A percentile compares a stretch with the other conserved stretches of the same genome.
These are phyloP conservation scores for Aspergillus spinulosporus DNA, from an alignment of 2,329 filamentous ascomycete genomes.

Conservation along the genomic window DNA sequence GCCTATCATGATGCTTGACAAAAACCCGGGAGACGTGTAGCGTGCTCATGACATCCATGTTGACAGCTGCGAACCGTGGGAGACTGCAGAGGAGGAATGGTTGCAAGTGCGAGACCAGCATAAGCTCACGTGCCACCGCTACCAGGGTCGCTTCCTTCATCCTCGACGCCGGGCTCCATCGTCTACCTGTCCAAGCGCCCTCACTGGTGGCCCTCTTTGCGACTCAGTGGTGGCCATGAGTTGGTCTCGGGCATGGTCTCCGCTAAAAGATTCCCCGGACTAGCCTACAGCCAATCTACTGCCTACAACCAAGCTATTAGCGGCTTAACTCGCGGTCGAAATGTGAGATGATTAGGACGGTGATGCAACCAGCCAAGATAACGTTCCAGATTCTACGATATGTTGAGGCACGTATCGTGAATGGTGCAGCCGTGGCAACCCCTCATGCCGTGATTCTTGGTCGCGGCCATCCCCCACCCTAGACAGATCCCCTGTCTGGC, in stretches of 20 bases:
- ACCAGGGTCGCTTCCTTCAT: constrained; percentile 4
- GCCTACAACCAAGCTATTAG: constrained; percentile 19
- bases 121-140: constrained; percentile 12
- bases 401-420: constrained; percentile 13
- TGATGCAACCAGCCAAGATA: constrained; percentile 24
- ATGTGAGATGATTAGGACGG: constrained; percentile 5
- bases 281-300: constrained; percentile 12
- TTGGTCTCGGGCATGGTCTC: constrained; percentile 5
- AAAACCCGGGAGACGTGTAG: neutral
- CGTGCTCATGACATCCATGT: neutral
- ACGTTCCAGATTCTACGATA: constrained; percentile 14
- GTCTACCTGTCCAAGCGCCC: neutral
- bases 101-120: constrained; percentile 1
- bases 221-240: neutral
- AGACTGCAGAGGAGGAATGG: neutral
- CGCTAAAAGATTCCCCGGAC: constrained; percentile 9
- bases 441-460: constrained; percentile 16
- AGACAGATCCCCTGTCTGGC: neutral
- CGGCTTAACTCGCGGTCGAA: constrained; percentile 10
- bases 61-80: constrained; percentile 3
- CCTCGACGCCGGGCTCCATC: neutral
- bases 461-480: constrained; percentile 6
- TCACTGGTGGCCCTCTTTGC: constrained; percentile 11
- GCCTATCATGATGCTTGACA: neutral
- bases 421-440: constrained; percentile 16